Evolutionary conservation across 306 rosid species (phyloP), one percentile per base, ranked within the genome.

Genomic region (Castanopsis chinensis): DNA sequence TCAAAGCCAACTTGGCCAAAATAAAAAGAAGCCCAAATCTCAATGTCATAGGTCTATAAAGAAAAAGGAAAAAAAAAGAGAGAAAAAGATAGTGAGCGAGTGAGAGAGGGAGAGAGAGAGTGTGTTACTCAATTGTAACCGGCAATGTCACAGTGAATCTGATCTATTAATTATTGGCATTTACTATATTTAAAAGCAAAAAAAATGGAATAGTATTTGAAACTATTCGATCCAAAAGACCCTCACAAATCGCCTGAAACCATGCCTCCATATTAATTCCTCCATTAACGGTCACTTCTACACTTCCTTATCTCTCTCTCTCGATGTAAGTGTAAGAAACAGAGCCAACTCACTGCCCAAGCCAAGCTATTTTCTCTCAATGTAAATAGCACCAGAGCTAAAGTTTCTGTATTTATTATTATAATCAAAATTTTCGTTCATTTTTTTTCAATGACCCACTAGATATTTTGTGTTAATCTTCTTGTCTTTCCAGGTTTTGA

Each of bases 11-110:
- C 72, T 76, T 76, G 51, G 53, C 56, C 33, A 60, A 61, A 41
- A 41, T 41, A 41, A 25, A 15, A 27, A 49, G 60, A 7, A 71
- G 28, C 79, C 82, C 92, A 85, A 87, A 93, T 91, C 88, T 91
- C 88, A 71, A 88, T 82, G 90, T 32, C 77, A 75, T 81, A 33
- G n/a, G 67, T 57, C 67, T 57, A 58, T 63, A 77, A 49, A 70
- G 25, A 73, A 19, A 68, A 37, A 49, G 67, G 6, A 51, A 64
- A 86, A 79, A 59, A 28, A 65, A 28, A 55, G 74, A 2, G 45
- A 41, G 45, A 41, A 41, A 41, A 41, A 41, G 45, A 13, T 8
- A 41, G 12, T 8, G 0, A 41, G 45, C 45, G 45, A 41, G 45
- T 0, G 6, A 56, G 54, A 49, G 65, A 5, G 57, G 55, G 64